phyloP scores from a whole-genome alignment of 257 asterid species.

The Solanum rostratum region DNA sequence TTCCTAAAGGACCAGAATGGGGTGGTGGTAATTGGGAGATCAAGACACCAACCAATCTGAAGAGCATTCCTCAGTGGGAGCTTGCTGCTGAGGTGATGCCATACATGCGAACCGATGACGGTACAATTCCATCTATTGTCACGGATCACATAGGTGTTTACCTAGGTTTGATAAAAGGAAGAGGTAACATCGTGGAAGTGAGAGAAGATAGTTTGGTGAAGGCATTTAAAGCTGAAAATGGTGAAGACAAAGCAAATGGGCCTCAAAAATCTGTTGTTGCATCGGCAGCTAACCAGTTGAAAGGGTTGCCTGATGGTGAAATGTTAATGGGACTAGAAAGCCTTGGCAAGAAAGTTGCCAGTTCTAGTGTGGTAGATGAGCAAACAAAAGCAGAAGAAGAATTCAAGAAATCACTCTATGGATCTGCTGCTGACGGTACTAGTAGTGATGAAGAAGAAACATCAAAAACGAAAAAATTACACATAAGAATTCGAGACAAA shows the following conservation, averaged over 20 bases:
- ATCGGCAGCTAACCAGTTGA: conserved; percentile 34
- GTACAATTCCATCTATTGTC: conserved; percentile 84
- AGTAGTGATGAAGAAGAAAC: conserved; percentile 96
- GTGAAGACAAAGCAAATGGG: conserved; percentile 46
- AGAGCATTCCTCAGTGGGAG: conserved; percentile 98
- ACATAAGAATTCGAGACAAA: conserved; percentile 74
- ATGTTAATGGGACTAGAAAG: conserved; percentile 75
- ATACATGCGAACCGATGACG: conserved; percentile 97
- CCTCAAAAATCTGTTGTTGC: conserved; percentile 32
- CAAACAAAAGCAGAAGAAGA: conserved; percentile 98
- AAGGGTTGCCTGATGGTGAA: conserved; percentile 29
- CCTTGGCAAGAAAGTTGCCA: conserved; percentile 45
- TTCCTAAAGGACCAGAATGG: conserved; percentile 99
- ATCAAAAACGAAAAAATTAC: conserved; percentile 67
- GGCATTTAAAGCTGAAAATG: conserved; percentile 54
- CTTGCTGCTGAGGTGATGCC: conserved; percentile 99
- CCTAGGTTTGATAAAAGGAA: conserved; percentile 90
- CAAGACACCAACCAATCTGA: conserved; percentile 79
- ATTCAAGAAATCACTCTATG: conserved; percentile 77
- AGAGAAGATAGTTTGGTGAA: conserved; percentile 85
- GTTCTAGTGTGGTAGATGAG: conserved; percentile 57
- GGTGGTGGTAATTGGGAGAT: conserved; percentile 99
- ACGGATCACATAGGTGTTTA: conserved; percentile 98
- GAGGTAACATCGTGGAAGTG: conserved; percentile 92
- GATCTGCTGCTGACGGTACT: conserved; percentile 77